Conservation (phyloP, 306 rosid species). For the Acacia crassicarpa region DNA sequence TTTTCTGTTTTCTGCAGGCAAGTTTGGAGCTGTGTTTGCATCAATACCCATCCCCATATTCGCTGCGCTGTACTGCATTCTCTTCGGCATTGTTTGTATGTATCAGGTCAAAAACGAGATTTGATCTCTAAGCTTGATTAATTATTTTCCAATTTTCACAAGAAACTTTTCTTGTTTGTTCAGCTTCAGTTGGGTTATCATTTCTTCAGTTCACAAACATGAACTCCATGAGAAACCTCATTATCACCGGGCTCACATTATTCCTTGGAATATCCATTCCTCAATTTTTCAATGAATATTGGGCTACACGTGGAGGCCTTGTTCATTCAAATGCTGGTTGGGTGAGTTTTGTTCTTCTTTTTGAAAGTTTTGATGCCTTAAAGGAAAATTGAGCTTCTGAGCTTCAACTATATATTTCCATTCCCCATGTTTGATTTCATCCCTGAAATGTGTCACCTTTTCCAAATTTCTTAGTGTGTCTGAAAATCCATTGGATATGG, state of each 20-base stretch:
- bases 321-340: slow-evolving; percentile 86
- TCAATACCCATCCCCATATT: slow-evolving; percentile 91
- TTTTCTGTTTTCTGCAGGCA: slow-evolving; percentile 50
- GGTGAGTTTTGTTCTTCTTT: slow-evolving; percentile 47
- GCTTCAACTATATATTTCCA: neutral
- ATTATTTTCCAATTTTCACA: slow-evolving; percentile 8
- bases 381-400: neutral
- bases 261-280: slow-evolving; percentile 94
- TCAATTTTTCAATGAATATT: slow-evolving; percentile 72
- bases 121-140: neutral
- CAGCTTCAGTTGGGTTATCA: slow-evolving; percentile 93
- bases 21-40: slow-evolving; percentile 98
- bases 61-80: slow-evolving; percentile 82
- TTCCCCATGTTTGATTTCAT: neutral
- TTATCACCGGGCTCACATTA: slow-evolving; percentile 80
- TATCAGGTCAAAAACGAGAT: slow-evolving; percentile 12
- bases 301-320: slow-evolving; percentile 67
- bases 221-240: slow-evolving; percentile 96
- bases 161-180: slow-evolving; percentile 23
- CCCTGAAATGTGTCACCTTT: neutral
- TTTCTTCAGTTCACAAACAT: slow-evolving; percentile 95
- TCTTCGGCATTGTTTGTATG: slow-evolving; percentile 93
- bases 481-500: too few relatives aligned
- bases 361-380: neutral
- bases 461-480: too few relatives aligned